Evolutionary conservation across 2,329 filamentous ascomycete genomes (phyloP).

Genomic region (Samsoniella hepiali): DNA sequence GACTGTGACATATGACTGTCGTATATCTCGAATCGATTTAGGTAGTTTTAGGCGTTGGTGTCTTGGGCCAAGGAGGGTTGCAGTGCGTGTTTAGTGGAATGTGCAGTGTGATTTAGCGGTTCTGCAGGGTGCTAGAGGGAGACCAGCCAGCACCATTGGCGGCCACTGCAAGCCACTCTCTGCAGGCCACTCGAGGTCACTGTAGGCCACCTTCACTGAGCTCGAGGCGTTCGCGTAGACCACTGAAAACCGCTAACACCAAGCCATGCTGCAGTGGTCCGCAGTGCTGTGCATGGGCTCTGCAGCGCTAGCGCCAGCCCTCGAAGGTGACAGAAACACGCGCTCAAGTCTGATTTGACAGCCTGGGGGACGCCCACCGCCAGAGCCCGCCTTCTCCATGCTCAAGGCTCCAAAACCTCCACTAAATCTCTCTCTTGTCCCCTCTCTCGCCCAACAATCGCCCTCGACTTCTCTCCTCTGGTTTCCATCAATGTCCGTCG

Average conservation of each 20-base stretch:
- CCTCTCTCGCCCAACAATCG: slow-evolving; percentile 1
- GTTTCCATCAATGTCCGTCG: background rate
- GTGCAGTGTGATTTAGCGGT: background rate
- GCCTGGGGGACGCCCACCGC: background rate
- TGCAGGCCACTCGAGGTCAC: background rate
- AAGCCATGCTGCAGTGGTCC: background rate
- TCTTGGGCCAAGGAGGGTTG: background rate
- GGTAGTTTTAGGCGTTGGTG: background rate
- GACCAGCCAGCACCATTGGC: too few species aligned
- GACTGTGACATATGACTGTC: too few species aligned
- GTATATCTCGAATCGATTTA: background rate
- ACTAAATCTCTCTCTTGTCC: background rate
- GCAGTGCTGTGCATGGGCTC: background rate
- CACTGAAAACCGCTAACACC: background rate
- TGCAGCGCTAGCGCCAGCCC: background rate
- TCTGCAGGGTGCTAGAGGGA: too few species aligned
- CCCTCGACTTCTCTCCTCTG: background rate
- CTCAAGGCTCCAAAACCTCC: background rate
- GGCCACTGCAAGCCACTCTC: too few species aligned
- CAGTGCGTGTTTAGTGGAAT: background rate
- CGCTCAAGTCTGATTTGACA: slow-evolving; percentile 1
- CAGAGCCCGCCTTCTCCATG: background rate
- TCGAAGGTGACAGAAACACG: background rate
- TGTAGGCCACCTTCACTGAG: background rate
- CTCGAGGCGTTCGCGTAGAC: background rate